Percentiles rank a stretch among this genome's conserved stretches.
These are phyloP conservation scores for Erodium maritimum DNA, from an alignment of 345 rosid genomes.

Conservation along the genomic window DNA sequence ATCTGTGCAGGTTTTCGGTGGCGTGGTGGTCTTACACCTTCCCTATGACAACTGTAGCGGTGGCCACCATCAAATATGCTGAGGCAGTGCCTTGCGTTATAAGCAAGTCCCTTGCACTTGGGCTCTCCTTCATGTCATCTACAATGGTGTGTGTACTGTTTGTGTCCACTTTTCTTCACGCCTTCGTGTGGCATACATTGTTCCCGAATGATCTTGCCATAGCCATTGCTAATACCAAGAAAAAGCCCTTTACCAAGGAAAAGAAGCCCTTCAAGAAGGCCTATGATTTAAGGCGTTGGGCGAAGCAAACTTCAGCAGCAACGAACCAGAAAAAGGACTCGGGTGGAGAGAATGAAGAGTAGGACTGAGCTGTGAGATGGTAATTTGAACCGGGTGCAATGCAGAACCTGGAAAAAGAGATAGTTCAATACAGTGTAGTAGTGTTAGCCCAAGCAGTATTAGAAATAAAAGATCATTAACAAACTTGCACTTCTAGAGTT, in stretches of 20 bases:
- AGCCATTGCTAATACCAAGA: slow-evolving; percentile 71
- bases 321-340: slow-evolving; percentile 32
- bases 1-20: slow-evolving; percentile 58
- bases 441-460: too few relatives aligned
- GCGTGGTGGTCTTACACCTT: slow-evolving; percentile 99
- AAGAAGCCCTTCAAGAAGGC: slow-evolving; percentile 56
- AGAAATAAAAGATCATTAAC: too few relatives aligned
- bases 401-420: not conserved
- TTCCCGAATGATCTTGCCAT: slow-evolving; percentile 89
- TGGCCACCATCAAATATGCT: slow-evolving; percentile 80
- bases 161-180: slow-evolving; percentile 69
- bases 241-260: slow-evolving; percentile 32
- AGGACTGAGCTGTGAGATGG: not conserved
- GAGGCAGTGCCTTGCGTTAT: slow-evolving; percentile 54
- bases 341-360: slow-evolving; percentile 18
- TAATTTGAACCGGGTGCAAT: not conserved
- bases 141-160: slow-evolving; percentile 61
- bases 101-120: slow-evolving; percentile 56
- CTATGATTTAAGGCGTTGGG: slow-evolving; percentile 56
- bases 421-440: too few relatives aligned
- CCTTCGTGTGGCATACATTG: slow-evolving; percentile 54
- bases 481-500: too few relatives aligned
- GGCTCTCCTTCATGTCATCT: slow-evolving; percentile 67
- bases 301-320: slow-evolving; percentile 37
- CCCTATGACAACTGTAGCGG: slow-evolving; percentile 86